Evolutionary conservation across 345 rosid genomes (phyloP), one percentile per base, ranked within the genome.

Genomic region (Diplotaxis tenuifolia): DNA sequence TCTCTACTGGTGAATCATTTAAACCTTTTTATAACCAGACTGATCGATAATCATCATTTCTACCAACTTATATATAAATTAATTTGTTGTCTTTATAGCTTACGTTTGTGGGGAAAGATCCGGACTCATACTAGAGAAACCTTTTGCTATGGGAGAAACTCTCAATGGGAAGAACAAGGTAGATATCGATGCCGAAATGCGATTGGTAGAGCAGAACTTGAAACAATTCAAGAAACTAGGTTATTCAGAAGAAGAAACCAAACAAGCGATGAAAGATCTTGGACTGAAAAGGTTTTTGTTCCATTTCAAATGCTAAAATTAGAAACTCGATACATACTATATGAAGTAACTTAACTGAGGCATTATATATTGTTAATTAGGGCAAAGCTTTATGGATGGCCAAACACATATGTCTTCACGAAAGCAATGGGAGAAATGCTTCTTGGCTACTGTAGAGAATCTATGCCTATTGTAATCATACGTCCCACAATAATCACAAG

Each of bases 1-100:
- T 89, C 9, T 91, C 97, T 10, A 91, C 95, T 0, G 89, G 92
- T 89, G 9, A 62, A 73, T 56, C 62, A 25, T 14, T 56, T 25
- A 14, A 56, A 53, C n/a, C 2, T 6, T 14, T 14, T 56, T 23
- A 56, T 23, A 55, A 55, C 31, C 32, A 55, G 14, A 12, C 2
- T 12, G 16, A 55, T 22, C 1, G 27, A 21, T 23, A 22, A 22
- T 14, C n/a, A 53, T 53, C n/a, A 21, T 53, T 2, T 18, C 20
- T 18, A 18, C 22, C 22, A 9, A 18, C 54, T 8, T 49, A n/a
- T n/a, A n/a, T n/a, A 10, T 20, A 53, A 20, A 53, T 20, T 9
- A n/a, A n/a, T 53, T 16, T 53, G 27, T 20, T 53, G 4, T 53
- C 6, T 53, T 52, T 53, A 6, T 20, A 53, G 57, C 57, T 21